Evolutionary conservation across 768 basidiomycete genomes (phyloP), one percentile per base, ranked within the genome.

Genomic region (Pleurotus tuber-regium): DNA sequence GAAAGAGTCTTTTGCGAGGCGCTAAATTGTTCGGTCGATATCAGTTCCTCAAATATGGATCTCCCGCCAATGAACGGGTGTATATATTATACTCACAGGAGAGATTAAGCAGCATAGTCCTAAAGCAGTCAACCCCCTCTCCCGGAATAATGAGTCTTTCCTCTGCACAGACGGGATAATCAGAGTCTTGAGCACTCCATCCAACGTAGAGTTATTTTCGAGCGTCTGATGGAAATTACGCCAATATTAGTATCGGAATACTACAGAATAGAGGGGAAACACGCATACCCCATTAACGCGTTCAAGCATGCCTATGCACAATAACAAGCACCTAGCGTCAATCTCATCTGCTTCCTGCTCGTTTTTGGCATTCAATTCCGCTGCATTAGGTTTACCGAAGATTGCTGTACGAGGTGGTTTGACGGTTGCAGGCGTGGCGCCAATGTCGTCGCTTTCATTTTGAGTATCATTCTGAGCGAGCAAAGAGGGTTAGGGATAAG

Each of bases 231-330:
- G 33, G 19, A 23, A 16, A 14, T 23, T 46, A 30, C 12, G 12
- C 5, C 10, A 28, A 39, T 42, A 41, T 16, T 52, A 30, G 33
- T 31, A 25, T 33, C 12, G 19, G 28, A 47, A 24, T n/a, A 10
- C n/a, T 23, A 2, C 19, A 10, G 39, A 38, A 12, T 21, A 23
- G 25, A 42, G 33, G 14, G 42, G 10, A 12, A 41, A 8, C 25
- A 28, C 1, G 73, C 88, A 30, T 53, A 94, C 93, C 16, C 88
- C 78, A 57, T 92, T 86, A 12, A 95, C 89, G 6, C 91, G 79
- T 70, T 94, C 91, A 4, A 96, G 74, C 79, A 95, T 81, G 8
- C 87, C 89, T 43, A 84, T 87, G 55, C 88, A 90, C 23, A 96
- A 72, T 0, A 77, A 69, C 42, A 97, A 66, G 61, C 91, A 94